A percentile compares a stretch with the other conserved stretches of the same genome.
Conservation (phyloP, 768 basidiomycete species). For the Cytidiella melzeri region DNA sequence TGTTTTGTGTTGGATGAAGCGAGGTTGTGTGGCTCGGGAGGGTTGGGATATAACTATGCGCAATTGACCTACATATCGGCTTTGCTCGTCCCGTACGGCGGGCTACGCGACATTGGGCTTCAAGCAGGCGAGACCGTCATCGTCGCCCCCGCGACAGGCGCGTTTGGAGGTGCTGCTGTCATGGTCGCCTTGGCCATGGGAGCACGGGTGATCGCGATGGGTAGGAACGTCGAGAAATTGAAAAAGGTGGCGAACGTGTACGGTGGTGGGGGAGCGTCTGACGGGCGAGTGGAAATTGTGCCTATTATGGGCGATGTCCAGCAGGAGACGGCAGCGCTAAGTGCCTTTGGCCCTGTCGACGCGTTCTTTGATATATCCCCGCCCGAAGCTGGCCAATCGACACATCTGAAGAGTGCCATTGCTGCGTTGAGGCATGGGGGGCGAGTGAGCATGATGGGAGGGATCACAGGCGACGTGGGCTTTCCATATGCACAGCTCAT, state of each 20-base stretch:
- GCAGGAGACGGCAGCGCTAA: neutral
- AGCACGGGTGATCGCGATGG: neutral
- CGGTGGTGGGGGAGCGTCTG: no score
- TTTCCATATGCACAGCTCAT: no score
- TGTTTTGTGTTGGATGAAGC: neutral
- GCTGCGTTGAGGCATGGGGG: neutral
- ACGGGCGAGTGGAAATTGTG: neutral
- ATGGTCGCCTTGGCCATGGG: neutral
- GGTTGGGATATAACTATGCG: neutral
- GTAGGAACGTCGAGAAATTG: neutral
- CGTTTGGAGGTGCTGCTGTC: neutral
- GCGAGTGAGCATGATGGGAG: neutral
- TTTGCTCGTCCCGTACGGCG: neutral
- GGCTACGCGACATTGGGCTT: neutral
- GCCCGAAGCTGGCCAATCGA: neutral
- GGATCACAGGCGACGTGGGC: no score
- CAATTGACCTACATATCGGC: neutral
- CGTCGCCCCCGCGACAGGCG: neutral
- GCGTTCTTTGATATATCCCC: neutral
- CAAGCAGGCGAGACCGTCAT: neutral
- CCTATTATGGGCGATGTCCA: neutral
- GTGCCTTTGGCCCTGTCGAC: neutral
- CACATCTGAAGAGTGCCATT: neutral
- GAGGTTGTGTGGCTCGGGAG: neutral
- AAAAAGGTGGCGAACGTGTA: neutral